phyloP scores from a whole-genome alignment of 192 early-diverging fungal species.

The Gryganskiella cystojenkinii region DNA sequence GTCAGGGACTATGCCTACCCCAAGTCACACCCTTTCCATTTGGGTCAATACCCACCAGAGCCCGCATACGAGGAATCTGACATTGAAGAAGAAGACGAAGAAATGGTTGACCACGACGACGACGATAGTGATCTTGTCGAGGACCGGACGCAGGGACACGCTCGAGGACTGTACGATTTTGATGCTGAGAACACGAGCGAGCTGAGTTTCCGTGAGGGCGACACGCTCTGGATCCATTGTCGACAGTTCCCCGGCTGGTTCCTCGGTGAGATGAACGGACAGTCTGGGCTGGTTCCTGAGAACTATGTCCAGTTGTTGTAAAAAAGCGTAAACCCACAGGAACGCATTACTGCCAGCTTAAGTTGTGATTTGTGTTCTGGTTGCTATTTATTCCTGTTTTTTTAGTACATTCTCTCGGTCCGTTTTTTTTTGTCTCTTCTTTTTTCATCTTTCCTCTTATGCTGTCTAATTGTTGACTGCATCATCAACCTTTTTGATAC shows the following conservation, averaged over 20 bases:
- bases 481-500: no score
- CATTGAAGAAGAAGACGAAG: slow-evolving; percentile 35
- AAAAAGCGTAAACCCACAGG: no score
- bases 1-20: slow-evolving; percentile 62
- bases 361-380: neutral
- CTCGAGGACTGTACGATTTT: slow-evolving; percentile 81
- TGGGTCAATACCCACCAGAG: slow-evolving; percentile 45
- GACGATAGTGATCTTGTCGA: slow-evolving; percentile 27
- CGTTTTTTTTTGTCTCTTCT: no score
- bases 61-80: slow-evolving; percentile 42
- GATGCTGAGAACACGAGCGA: slow-evolving; percentile 75
- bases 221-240: slow-evolving; percentile 73
- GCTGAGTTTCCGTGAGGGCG: slow-evolving; percentile 71
- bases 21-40: slow-evolving; percentile 48
- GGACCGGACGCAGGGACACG: slow-evolving; percentile 59
- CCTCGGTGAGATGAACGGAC: slow-evolving; percentile 69
- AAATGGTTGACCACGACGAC: slow-evolving; percentile 16
- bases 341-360: no score
- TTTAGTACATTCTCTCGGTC: no score
- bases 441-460: no score
- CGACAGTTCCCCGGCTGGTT: slow-evolving; percentile 83
- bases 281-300: slow-evolving; percentile 80
- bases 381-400: neutral
- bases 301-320: slow-evolving; percentile 76
- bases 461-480: no score